phyloP scores from a whole-genome alignment of 2,329 filamentous ascomycete species.

The Aspergillus costaricaensis region DNA sequence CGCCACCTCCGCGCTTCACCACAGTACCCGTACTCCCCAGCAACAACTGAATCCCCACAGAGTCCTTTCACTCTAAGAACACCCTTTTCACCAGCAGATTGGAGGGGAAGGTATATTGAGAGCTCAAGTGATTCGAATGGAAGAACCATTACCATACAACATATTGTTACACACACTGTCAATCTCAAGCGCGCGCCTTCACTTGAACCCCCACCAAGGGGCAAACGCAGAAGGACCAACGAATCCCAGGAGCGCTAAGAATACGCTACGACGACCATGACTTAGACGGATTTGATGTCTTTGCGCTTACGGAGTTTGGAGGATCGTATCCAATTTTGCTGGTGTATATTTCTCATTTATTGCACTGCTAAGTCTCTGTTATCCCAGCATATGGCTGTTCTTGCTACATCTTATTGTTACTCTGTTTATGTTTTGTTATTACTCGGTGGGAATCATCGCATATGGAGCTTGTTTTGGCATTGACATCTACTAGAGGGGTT shows the following conservation, averaged over 20 bases:
- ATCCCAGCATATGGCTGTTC: background rate
- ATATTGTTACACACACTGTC: conserved; percentile 19
- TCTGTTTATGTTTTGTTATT: background rate
- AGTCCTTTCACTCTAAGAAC: conserved; percentile 16
- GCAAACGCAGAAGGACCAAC: conserved; percentile 16
- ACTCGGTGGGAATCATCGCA: background rate
- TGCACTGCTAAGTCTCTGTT: background rate
- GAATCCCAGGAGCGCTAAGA: conserved; percentile 10
- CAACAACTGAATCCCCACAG: conserved; percentile 10
- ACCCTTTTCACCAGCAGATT: conserved; percentile 13
- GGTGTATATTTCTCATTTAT: conserved; percentile 1
- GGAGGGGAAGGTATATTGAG: conserved; percentile 13
- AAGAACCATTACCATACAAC: conserved; percentile 17
- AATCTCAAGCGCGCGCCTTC: conserved; percentile 21
- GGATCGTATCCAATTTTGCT: background rate
- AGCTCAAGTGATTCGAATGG: conserved; percentile 3
- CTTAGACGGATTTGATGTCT: background rate
- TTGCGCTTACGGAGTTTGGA: background rate
- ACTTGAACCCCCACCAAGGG: conserved; percentile 19
- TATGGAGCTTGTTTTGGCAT: conserved; percentile 2
- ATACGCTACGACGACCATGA: background rate
- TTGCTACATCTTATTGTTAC: background rate
- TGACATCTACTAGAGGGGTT: conserved; percentile 2
- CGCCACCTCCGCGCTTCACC: conserved; percentile 15
- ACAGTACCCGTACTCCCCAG: conserved; percentile 13